Base-by-base conservation (phyloP, 2,329 filamentous ascomycete genomes). In the Fusarium continuum region DNA sequence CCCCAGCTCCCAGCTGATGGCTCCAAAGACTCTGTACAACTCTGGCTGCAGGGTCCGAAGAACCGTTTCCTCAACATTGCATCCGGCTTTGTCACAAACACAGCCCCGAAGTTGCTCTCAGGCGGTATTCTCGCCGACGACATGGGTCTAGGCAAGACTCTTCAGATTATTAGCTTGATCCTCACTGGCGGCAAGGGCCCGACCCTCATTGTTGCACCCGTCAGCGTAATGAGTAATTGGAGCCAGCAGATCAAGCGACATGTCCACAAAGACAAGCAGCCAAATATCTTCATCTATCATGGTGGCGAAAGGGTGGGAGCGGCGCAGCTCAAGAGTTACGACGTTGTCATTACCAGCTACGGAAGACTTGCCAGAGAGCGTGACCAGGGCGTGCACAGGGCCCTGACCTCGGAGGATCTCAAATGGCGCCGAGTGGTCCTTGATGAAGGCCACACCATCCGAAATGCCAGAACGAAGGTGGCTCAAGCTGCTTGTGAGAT, bases 141-240 rank as follows among this genome's bases (percentile, higher is more conserved):
- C 70, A 97, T 97, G 93, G 93, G 93, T 4, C 78, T 97, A 6
- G 93, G 93, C 20, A 96, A 96, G 78, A 97, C 93, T 1, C 82
- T 97, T 8, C 91, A 96, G 73, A 84, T 93, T 41, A 94, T 97
- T 67, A 91, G 91, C 48, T 78, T 96, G 29, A 89, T 97, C 51
- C 77, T 93, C 45, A 80, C 80, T 5, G 82, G 81, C 6, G 78
- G 78, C 0, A 73, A 79, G 3, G 87, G 86, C 4, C 79, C 88
- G 2, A 96, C 92, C 0, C 81, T 97, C 19, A 93, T 97, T 48
- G 82, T 96, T 50, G 88, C 91, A 0, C 93, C 93, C 1, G 84
- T 96, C 6, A 89, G 89, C 46, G 92, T 96, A 17, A 93, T 96
- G 90, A 93, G 89, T 71, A 96, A 96, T 68, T 97, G 93, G 93